A percentile compares a stretch with the other conserved stretches of the same genome.
Conservation (phyloP, 371 early-diverging fungal genomes). For the Blakeslea trispora region DNA sequence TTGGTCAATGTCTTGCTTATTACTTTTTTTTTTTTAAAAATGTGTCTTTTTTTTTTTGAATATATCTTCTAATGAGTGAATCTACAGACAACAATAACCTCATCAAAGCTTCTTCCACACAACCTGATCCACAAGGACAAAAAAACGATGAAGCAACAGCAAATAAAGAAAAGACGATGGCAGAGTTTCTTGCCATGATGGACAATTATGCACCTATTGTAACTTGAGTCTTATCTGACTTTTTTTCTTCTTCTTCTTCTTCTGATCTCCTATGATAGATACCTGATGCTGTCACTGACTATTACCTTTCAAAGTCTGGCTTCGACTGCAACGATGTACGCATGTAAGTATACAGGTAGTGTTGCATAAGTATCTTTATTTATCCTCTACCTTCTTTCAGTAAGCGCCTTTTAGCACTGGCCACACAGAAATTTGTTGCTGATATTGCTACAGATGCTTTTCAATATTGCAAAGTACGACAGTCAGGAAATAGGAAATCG, state of each 20-base stretch:
- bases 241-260: not conserved
- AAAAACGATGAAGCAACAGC: constrained; percentile 35
- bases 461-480: constrained; percentile 89
- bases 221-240: too few species aligned
- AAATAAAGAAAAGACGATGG: constrained; percentile 66
- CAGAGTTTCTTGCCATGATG: constrained; percentile 86
- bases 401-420: constrained; percentile 88
- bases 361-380: not conserved
- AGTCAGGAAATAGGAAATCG: constrained; percentile 56
- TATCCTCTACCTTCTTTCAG: constrained; percentile 31
- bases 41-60: not conserved
- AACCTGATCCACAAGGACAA: too few species aligned
- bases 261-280: constrained; percentile 57
- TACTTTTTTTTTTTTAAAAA: constrained; percentile 1
- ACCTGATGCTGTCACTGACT: constrained; percentile 97
- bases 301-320: constrained; percentile 92
- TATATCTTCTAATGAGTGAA: not conserved
- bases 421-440: constrained; percentile 94
- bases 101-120: too few species aligned
- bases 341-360: constrained; percentile 63
- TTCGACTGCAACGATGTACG: constrained; percentile 91
- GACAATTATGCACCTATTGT: constrained; percentile 89
- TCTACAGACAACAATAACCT: not conserved
- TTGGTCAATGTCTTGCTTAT: too few species aligned
- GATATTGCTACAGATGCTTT: constrained; percentile 95